phyloP scores from a whole-genome alignment of 2,329 filamentous ascomycete species.

The Ambrosiella xylebori region DNA sequence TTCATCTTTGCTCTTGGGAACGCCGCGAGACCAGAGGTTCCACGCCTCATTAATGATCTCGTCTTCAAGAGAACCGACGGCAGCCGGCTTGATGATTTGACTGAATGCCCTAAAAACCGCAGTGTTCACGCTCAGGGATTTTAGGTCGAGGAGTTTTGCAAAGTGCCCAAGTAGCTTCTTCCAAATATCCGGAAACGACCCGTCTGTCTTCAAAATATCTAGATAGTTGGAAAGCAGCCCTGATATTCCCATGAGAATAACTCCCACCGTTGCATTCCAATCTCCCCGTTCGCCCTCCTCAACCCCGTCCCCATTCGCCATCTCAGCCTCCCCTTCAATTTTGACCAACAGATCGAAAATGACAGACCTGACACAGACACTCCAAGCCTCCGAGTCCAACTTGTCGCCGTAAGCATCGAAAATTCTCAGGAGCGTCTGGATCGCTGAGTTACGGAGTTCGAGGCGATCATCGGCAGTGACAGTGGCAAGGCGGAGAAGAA shows the following conservation, averaged over 20 bases:
- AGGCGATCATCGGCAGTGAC: slow-evolving; percentile 55
- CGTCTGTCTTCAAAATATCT: slow-evolving; percentile 47
- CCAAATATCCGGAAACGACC: slow-evolving; percentile 59
- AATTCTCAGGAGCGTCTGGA: slow-evolving; percentile 79
- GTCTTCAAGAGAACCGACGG: slow-evolving; percentile 28
- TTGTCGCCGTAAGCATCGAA: slow-evolving; percentile 82
- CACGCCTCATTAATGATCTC: slow-evolving; percentile 44
- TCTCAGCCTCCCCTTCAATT: slow-evolving; percentile 24
- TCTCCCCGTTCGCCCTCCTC: slow-evolving; percentile 32
- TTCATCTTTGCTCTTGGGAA: slow-evolving; percentile 20
- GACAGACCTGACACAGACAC: slow-evolving; percentile 62
- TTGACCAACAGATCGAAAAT: slow-evolving; percentile 61
- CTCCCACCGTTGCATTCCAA: slow-evolving; percentile 59
- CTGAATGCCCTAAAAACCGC: slow-evolving; percentile 51
- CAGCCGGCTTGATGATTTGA: slow-evolving; percentile 39
- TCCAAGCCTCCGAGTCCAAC: slow-evolving; percentile 63
- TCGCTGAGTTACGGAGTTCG: slow-evolving; percentile 69
- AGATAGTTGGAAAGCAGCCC: slow-evolving; percentile 62
- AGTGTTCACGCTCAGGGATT: slow-evolving; percentile 52
- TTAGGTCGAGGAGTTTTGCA: slow-evolving; percentile 42
- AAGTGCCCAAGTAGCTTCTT: slow-evolving; percentile 54
- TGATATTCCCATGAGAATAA: slow-evolving; percentile 56
- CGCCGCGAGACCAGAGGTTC: slow-evolving; percentile 49
- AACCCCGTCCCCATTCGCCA: slow-evolving; percentile 13
- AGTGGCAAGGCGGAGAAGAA: slow-evolving; percentile 52